Base-by-base conservation (phyloP, 2,329 filamentous ascomycete species). In the Coleophoma crateriformis region DNA sequence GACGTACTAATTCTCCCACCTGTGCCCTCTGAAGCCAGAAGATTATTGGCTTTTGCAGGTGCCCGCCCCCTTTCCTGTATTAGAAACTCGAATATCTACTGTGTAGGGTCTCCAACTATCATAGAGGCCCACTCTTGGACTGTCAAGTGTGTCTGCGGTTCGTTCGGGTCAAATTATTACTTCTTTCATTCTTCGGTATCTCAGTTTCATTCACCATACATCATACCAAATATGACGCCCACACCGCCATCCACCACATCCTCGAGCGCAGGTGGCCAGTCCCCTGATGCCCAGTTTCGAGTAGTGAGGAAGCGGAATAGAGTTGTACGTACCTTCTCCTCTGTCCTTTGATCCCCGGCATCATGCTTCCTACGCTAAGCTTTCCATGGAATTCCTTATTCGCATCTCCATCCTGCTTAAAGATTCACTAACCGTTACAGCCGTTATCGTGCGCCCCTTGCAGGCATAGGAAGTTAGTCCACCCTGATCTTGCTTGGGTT, bases 401-500 rank as follows among this genome's bases (percentile, higher is more conserved):
- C 27, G 27, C 27, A 27, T 27, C 27, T 27, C 27, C 27, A 27
- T 27, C 5, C 8, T 27, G 27, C 27, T 27, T 7, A 27, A 10
- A 27, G 6, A 27, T 27, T 27, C 8, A 27, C 27, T 27, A 27
- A 27, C 27, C 27, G 27, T 27, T 10, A 27, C 27, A 27, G 27
- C 92, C 92, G 43, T 76, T 97, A 45, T 96, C 90, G 62, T 97
- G 92, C 67, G 88, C 85, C 58, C 89, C 91, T 33, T 97, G 92
- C 69, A 81, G 92, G 64, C 88, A 91, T 61, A 84, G 91, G 72
- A 97, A 97, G 88, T 94, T 73, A 72, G 78, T 67, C 34, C 38
- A 49, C 40, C 41, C 50, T 47, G 48, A 3, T 27, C 27, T 10
- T 10, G 8, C 8, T 27, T 27, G 27, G 27, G 27, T 27, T 27